Evolutionary conservation across 1,139 yeast species (phyloP).

Genomic region (Kodamaea sp.): DNA sequence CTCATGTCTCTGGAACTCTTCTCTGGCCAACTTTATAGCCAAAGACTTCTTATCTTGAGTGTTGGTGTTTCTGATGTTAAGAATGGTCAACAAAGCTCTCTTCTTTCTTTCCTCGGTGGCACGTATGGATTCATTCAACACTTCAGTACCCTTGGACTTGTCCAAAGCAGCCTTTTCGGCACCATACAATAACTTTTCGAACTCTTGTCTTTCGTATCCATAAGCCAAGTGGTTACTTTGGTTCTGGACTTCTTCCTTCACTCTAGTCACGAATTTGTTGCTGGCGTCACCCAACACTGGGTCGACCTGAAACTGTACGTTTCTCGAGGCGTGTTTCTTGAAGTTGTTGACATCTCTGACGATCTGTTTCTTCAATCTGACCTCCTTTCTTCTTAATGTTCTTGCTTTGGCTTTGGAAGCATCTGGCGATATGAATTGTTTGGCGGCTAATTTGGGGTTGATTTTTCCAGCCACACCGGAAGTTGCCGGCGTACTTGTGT

Average conservation of each 20-base stretch:
- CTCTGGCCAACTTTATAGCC: conserved; percentile 65
- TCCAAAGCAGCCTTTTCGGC: conserved; percentile 55
- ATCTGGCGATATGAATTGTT: conserved; percentile 28
- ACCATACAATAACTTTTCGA: conserved; percentile 76
- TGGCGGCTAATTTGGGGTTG: conserved; percentile 35
- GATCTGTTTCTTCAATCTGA: conserved; percentile 44
- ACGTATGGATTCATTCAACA: conserved; percentile 47
- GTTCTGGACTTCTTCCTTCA: conserved; percentile 57
- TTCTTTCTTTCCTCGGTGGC: conserved; percentile 60
- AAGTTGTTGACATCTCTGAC: conserved; percentile 48
- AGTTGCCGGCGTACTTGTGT: conserved; percentile 16
- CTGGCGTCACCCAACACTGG: conserved; percentile 78
- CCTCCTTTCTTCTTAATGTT: conserved; percentile 42
- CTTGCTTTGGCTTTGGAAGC: conserved; percentile 35
- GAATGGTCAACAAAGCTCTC: conserved; percentile 69
- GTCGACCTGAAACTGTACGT: conserved; percentile 46
- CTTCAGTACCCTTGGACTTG: conserved; percentile 31
- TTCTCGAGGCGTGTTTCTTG: conserved; percentile 37
- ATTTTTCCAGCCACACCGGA: conserved; percentile 10
- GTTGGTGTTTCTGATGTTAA: conserved; percentile 72
- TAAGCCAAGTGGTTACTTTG: conserved; percentile 63
- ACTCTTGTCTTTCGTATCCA: conserved; percentile 61
- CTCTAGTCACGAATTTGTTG: conserved; percentile 69
- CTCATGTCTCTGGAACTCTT: conserved; percentile 77
- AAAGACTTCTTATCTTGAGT: conserved; percentile 57